phyloP scores from a whole-genome alignment of 2,329 filamentous ascomycete genomes.

The Neonectria sp. region DNA sequence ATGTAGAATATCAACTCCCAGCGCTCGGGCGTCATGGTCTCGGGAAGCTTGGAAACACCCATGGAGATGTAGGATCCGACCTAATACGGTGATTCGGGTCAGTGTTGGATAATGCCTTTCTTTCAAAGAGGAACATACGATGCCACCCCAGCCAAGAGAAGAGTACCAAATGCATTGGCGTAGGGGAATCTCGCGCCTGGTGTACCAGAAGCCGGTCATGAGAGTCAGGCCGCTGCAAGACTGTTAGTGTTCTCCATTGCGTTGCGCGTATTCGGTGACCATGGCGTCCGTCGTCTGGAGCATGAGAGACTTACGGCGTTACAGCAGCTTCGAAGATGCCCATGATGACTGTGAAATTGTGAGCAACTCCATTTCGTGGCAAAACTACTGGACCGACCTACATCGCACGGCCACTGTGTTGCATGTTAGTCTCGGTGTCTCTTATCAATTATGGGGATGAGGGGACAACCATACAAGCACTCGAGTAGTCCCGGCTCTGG shows the following conservation, averaged over 20 bases:
- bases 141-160: neutral
- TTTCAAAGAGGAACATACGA: neutral
- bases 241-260: neutral
- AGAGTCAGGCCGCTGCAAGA: constrained; percentile 16
- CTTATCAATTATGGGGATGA: neutral
- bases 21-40: neutral
- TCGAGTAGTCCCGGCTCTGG: constrained; percentile 47
- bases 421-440: neutral
- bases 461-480: constrained; percentile 28
- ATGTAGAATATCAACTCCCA: constrained; percentile 14
- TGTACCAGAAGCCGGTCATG: constrained; percentile 56
- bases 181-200: constrained; percentile 15
- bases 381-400: neutral
- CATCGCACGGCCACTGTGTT: neutral
- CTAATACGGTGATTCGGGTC: neutral
- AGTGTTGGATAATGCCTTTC: neutral
- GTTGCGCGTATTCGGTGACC: neutral
- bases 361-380: neutral
- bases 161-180: constrained; percentile 6
- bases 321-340: constrained; percentile 26
- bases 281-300: neutral
- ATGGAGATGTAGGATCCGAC: constrained; percentile 49
- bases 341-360: constrained; percentile 18
- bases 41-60: constrained; percentile 4
- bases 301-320: constrained; percentile 6